These are phyloP conservation scores for Cyberlindnera maclurae DNA, from an alignment of 805 yeast species.

Conservation along the genomic window DNA sequence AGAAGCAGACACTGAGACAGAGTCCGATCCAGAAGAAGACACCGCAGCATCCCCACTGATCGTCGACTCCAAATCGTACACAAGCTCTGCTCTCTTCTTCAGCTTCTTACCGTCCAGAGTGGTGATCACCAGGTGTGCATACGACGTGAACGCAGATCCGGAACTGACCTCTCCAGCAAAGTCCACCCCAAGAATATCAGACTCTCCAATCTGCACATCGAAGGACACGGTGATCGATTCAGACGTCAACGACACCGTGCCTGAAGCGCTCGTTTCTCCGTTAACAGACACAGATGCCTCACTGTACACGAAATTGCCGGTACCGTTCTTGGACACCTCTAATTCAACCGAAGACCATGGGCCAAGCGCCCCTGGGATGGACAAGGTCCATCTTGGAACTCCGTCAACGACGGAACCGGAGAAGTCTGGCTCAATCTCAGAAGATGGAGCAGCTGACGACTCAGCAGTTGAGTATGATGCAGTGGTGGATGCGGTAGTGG, in stretches of 20 bases:
- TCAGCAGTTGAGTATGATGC: not conserved
- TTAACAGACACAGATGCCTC: constrained; percentile 7
- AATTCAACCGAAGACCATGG: constrained; percentile 16
- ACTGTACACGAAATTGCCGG: constrained; percentile 9
- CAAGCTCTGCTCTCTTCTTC: constrained; percentile 3
- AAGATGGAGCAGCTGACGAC: not conserved
- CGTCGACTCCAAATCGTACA: not conserved
- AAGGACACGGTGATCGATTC: no score
- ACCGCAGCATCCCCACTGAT: constrained; percentile 1
- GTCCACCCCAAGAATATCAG: no score
- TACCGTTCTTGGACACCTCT: constrained; percentile 1
- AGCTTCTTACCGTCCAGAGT: constrained; percentile 1
- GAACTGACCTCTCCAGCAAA: not conserved
- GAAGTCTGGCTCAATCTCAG: constrained; percentile 1
- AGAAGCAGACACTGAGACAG: not conserved
- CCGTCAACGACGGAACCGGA: constrained; percentile 7
- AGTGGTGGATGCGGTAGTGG: constrained; percentile 1
- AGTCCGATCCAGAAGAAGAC: not conserved
- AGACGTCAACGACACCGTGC: not conserved
- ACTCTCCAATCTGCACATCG: no score
- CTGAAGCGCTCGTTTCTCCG: constrained; percentile 4
- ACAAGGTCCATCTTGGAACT: constrained; percentile 11
- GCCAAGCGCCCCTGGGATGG: constrained; percentile 17
- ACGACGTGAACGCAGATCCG: constrained; percentile 1
- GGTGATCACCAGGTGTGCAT: constrained; percentile 1